phyloP scores from a whole-genome alignment of 306 rosid species.

The Rosa multiflora region DNA sequence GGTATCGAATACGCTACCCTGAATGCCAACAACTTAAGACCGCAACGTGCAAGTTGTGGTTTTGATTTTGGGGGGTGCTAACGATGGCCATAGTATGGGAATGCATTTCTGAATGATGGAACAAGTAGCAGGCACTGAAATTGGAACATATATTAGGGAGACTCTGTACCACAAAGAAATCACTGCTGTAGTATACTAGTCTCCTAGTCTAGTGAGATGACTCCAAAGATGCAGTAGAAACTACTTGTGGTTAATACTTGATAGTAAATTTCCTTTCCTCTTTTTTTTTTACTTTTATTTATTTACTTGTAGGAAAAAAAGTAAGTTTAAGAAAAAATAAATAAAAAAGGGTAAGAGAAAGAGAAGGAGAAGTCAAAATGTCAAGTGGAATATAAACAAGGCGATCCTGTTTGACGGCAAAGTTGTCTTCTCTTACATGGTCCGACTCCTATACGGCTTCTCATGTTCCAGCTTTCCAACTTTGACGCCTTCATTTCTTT shows the following conservation, averaged over 20 bases:
- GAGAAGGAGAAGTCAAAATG: background rate
- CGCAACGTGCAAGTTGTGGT: background rate
- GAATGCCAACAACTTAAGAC: background rate
- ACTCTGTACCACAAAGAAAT: background rate
- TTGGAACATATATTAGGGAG: background rate
- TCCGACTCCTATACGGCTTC: no score
- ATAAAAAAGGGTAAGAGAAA: no score
- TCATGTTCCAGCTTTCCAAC: background rate
- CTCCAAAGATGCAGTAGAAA: background rate
- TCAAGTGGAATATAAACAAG: background rate
- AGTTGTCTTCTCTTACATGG: background rate
- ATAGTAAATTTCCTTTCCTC: no score
- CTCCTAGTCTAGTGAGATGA: background rate
- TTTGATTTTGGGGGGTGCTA: background rate
- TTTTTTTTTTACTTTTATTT: no score
- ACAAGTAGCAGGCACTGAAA: background rate
- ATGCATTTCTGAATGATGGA: background rate
- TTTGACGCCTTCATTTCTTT: background rate
- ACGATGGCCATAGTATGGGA: background rate
- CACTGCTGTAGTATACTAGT: background rate
- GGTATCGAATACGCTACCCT: no score
- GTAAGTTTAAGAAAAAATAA: no score
- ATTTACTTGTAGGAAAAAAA: no score
- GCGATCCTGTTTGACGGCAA: background rate
- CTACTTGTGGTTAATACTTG: background rate